phyloP scores from a whole-genome alignment of 1,139 yeast species.

The Suhomyces kunorum region DNA sequence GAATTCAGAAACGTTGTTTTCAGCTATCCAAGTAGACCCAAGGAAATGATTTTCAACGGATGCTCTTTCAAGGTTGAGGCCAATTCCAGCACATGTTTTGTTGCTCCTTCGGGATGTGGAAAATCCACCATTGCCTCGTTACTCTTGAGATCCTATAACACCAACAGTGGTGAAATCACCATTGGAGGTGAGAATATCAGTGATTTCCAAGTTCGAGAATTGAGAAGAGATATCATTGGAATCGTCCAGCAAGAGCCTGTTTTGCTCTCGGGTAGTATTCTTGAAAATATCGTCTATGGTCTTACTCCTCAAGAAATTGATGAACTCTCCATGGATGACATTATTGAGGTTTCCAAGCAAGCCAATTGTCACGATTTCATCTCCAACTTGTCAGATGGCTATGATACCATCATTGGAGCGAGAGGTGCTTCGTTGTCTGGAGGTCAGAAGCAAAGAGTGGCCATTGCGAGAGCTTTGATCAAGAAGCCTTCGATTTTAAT shows the following conservation, averaged over 20 bases:
- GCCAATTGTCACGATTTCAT: conserved; percentile 62
- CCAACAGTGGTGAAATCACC: conserved; percentile 55
- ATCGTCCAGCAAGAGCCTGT: conserved; percentile 90
- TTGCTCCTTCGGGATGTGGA: conserved; percentile 92
- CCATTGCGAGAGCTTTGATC: conserved; percentile 79
- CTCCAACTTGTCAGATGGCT: conserved; percentile 50
- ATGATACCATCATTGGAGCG: conserved; percentile 54
- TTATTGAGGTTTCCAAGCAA: conserved; percentile 45
- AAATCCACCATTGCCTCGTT: conserved; percentile 82
- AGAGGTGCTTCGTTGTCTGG: conserved; percentile 69
- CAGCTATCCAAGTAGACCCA: conserved; percentile 87
- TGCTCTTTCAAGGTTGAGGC: conserved; percentile 60
- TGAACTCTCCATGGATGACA: conserved; percentile 43
- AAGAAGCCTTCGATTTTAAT: conserved; percentile 63
- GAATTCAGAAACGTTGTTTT: conserved; percentile 68
- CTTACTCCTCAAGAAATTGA: conserved; percentile 54
- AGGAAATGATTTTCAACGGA: conserved; percentile 65
- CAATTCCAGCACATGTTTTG: conserved; percentile 83
- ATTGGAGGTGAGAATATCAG: conserved; percentile 68
- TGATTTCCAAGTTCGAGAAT: conserved; percentile 67
- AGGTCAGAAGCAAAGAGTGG: conserved; percentile 89
- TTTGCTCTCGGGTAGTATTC: conserved; percentile 72
- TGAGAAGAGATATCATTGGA: conserved; percentile 69
- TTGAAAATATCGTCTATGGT: conserved; percentile 80
- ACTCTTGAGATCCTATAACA: conserved; percentile 66